Base-by-base conservation (phyloP, 345 rosid genomes). In the Leavenworthia alabamica region DNA sequence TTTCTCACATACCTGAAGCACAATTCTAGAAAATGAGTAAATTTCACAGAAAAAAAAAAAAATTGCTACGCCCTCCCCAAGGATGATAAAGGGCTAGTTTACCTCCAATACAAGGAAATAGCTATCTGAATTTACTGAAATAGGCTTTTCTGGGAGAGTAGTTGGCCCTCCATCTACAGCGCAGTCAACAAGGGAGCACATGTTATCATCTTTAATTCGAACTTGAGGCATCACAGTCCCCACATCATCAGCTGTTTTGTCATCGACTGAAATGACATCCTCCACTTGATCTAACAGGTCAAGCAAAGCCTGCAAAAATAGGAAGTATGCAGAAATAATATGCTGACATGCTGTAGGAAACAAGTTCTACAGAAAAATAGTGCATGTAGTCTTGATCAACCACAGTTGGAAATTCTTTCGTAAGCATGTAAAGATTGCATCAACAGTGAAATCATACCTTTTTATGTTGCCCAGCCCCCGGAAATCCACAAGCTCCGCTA, bases 91-190 rank as follows among this genome's bases (percentile, higher is more conserved):
- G 36, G 13, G 41, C 10, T 72, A 37, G 10, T 70, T 37, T 58
- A 84, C 99, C 96, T 93, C 97, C 73, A 93, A 80, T 10, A 93
- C 97, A 72, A 93, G 93, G 76, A 89, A 85, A 77, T 68, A 71
- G 48, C 48, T 22, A 65, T 76, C 73, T 45, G 75, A 64, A 15
- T 58, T 62, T 56, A 60, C 50, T 62, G 50, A 64, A 60, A 59
- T 46, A 40, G 60, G 71, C 29, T 43, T 64, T 47, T 62, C 49
- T 15, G 52, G 52, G 20, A 72, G 62, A 74, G 50, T 51, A 15
- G 36, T 59, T 39, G 62, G 50, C 54, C 22, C 76, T 67, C 46
- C 60, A 33, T 75, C 68, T 41, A 33, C 64, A 48, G 65, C n/a
- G 32, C 60, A 9, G 45, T 66, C 75, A 65, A 36, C n/a, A 22